Evolutionary conservation across 2,329 filamentous ascomycete genomes (phyloP).

Genomic region (Hypomyces perniciosus): DNA sequence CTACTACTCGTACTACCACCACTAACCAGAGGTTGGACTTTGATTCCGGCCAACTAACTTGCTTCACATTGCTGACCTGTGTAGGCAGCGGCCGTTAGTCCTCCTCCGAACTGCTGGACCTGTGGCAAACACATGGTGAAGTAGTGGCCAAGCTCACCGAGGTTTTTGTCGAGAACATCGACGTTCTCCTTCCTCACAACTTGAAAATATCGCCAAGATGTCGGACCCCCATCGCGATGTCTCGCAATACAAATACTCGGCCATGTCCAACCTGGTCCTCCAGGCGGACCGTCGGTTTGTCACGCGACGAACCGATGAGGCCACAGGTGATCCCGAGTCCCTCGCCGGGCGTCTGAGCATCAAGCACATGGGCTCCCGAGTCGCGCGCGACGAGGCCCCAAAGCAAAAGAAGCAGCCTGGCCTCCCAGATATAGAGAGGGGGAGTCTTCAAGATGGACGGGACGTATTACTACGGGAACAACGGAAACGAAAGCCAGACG

Average conservation of each 20-base stretch:
- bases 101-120: slow-evolving; percentile 12
- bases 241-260: slow-evolving; percentile 97
- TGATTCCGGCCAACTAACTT: slow-evolving; percentile 16
- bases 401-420: slow-evolving; percentile 72
- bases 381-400: slow-evolving; percentile 71
- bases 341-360: slow-evolving; percentile 91
- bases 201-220: slow-evolving; percentile 48
- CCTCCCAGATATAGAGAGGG: slow-evolving; percentile 66
- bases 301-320: slow-evolving; percentile 85
- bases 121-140: slow-evolving; percentile 29
- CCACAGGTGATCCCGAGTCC: slow-evolving; percentile 95
- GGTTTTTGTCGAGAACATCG: slow-evolving; percentile 33
- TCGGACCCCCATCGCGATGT: slow-evolving; percentile 73
- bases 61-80: slow-evolving; percentile 19
- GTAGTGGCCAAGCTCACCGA: slow-evolving; percentile 27
- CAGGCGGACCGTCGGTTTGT: slow-evolving; percentile 98
- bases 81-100: slow-evolving; percentile 14
- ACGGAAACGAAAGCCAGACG: slow-evolving; percentile 75
- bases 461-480: slow-evolving; percentile 80
- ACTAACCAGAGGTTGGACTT: too few species aligned
- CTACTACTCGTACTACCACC: slow-evolving; percentile 15
- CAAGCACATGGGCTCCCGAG: slow-evolving; percentile 85
- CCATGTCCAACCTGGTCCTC: slow-evolving; percentile 99
- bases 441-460: slow-evolving; percentile 70
- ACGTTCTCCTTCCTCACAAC: slow-evolving; percentile 24